Evolutionary conservation across 2,329 filamentous ascomycete genomes (phyloP).

Genomic region (Talaromyces sp.): DNA sequence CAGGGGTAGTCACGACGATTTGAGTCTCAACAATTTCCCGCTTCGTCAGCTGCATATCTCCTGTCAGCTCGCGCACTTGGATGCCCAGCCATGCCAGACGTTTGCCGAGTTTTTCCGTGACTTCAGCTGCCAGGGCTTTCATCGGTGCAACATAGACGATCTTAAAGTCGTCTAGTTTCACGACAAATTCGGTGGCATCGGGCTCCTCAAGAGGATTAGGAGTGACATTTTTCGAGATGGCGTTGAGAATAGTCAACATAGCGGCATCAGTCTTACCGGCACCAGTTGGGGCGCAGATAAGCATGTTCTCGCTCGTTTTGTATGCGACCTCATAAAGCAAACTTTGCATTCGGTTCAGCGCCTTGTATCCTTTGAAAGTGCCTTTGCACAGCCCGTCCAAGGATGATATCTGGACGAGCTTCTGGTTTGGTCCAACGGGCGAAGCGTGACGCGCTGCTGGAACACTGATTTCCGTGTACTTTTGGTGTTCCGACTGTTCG

Average conservation of each 20-base stretch:
- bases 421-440: conserved; percentile 64
- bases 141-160: conserved; percentile 98
- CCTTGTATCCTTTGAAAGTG: conserved; percentile 93
- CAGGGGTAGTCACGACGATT: conserved; percentile 96
- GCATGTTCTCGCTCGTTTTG: conserved; percentile 94
- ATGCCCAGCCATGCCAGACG: conserved; percentile 90
- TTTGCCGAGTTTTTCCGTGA: conserved; percentile 89
- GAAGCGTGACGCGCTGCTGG: conserved; percentile 75
- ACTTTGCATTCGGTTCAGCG: conserved; percentile 96
- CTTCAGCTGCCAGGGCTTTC: conserved; percentile 95
- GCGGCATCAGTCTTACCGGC: conserved; percentile 98
- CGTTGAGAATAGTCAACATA: conserved; percentile 91
- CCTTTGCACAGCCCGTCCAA: conserved; percentile 82
- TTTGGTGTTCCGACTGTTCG: conserved; percentile 62
- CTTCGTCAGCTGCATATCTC: conserved; percentile 98
- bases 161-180: conserved; percentile 87
- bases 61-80: conserved; percentile 86
- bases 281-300: conserved; percentile 95
- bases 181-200: conserved; percentile 68
- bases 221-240: conserved; percentile 74
- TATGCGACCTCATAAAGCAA: conserved; percentile 93
- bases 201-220: conserved; percentile 74
- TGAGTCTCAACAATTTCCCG: conserved; percentile 92
- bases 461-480: conserved; percentile 84
- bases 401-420: conserved; percentile 69